phyloP scores from a whole-genome alignment of 2,329 filamentous ascomycete genomes.

The Ophiostoma ulmi region DNA sequence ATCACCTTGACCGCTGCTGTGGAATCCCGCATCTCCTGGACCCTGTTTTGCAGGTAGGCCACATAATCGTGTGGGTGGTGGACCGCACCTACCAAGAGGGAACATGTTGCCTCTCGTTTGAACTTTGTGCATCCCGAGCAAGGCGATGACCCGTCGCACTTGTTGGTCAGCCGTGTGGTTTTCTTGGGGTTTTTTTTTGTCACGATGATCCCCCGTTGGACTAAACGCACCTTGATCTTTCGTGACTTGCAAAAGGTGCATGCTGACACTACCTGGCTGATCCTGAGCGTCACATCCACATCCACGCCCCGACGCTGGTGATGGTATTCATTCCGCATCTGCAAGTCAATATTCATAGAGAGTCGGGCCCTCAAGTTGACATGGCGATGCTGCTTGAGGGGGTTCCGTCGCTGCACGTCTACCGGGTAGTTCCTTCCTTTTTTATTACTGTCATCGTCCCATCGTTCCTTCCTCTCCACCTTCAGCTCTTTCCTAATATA shows the following conservation, averaged over 20 bases:
- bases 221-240: conserved; percentile 27
- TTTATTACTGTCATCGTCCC: neutral
- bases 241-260: conserved; percentile 30
- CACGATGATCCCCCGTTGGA: neutral
- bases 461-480: neutral
- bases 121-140: conserved; percentile 30
- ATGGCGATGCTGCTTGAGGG: neutral
- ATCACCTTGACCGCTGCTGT: neutral
- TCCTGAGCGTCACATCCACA: conserved; percentile 17
- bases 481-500: neutral
- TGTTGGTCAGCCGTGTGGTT: neutral
- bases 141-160: conserved; percentile 28
- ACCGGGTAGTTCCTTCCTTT: conserved; percentile 5
- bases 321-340: neutral
- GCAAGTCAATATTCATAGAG: neutral
- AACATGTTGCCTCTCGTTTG: conserved; percentile 28
- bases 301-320: conserved; percentile 1
- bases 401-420: neutral
- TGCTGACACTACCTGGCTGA: conserved; percentile 29
- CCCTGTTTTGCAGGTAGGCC: conserved; percentile 27
- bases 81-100: conserved; percentile 22
- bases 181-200: neutral
- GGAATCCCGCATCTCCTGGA: conserved; percentile 22
- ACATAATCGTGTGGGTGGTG: conserved; percentile 28
- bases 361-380: neutral